Evolutionary conservation across 345 rosid species (phyloP), one percentile per base, ranked within the genome.

Genomic region (Hibiscus syriacus): DNA sequence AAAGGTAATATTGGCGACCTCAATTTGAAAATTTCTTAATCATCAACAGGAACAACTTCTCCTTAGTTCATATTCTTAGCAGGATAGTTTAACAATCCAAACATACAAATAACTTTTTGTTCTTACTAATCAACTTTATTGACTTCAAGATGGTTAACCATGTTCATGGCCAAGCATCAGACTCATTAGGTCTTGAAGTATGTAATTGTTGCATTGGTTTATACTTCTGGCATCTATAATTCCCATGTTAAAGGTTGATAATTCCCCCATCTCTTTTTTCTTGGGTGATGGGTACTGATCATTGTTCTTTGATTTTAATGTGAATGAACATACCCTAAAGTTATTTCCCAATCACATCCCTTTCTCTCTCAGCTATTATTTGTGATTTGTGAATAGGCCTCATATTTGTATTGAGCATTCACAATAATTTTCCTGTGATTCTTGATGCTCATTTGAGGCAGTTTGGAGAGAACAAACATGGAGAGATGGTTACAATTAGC

Each of bases 1-100:
- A 91, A 78, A 94, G 99, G 99, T 94, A 84, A 80, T 45, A 20
- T 69, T 30, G 3, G 34, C 66, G 27, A 68, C 23, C 61, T 41
- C 30, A 8, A 30, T 60, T 54, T 30, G 13, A 61, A 39, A 50
- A 8, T 9, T 43, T 25, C 14, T 49, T 26, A n/a, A 49, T 48
- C 9, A 7, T 30, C 11, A 16, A 46, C 29, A 17, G 4, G 14
- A 65, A 59, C 64, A 17, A 59, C 27, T 19, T 59, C 26, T 17
- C 9, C 46, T n/a, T n/a, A n/a, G n/a, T 25, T 55, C 27, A 26
- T 55, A 26, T 55, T 17, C 7, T 4, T 55, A 13, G 60, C 36
- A 26, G 5, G 26, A 25, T 41, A 32, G 63, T 25, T n/a, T n/a
- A 17, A 3, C 46, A 59, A 6, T n/a, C 45, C 45, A 59, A 17